A percentile compares a stretch with the other conserved stretches of the same genome.
These are phyloP conservation scores for Garcia nutans DNA, from an alignment of 345 rosid genomes.

Conservation along the genomic window DNA sequence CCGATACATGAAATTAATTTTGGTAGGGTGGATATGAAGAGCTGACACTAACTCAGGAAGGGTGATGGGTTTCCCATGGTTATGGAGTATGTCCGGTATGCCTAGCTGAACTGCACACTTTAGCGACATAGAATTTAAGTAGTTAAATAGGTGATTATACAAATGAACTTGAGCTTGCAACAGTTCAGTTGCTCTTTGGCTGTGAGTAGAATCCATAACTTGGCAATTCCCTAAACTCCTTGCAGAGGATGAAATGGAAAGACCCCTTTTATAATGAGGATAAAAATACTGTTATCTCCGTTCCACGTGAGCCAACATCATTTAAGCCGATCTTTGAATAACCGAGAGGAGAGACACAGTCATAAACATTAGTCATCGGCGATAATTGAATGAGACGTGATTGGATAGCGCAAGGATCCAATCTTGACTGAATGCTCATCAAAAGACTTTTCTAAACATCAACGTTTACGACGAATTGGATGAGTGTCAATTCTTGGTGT, in stretches of 20 bases:
- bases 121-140: constrained; percentile 46
- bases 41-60: constrained; percentile 37
- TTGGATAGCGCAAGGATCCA: no score
- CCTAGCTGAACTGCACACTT: constrained; percentile 46
- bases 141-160: constrained; percentile 35
- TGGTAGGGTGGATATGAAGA: constrained; percentile 36
- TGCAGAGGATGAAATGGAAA: background rate
- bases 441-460: no score
- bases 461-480: background rate
- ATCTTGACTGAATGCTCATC: no score
- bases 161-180: constrained; percentile 45
- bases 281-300: no score
- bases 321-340: no score
- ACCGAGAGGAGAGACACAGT: no score
- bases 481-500: background rate
- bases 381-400: no score
- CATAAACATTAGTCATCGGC: no score
- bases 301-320: no score
- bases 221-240: background rate
- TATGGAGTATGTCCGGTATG: constrained; percentile 43
- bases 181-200: constrained; percentile 18
- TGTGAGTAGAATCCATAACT: constrained; percentile 15
- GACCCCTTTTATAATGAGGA: background rate
- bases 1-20: constrained; percentile 20
- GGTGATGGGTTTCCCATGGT: constrained; percentile 40